A percentile compares a stretch with the other conserved stretches of the same genome.
These are phyloP conservation scores for Russula lepida DNA, from an alignment of 768 basidiomycete genomes.

Conservation along the genomic window DNA sequence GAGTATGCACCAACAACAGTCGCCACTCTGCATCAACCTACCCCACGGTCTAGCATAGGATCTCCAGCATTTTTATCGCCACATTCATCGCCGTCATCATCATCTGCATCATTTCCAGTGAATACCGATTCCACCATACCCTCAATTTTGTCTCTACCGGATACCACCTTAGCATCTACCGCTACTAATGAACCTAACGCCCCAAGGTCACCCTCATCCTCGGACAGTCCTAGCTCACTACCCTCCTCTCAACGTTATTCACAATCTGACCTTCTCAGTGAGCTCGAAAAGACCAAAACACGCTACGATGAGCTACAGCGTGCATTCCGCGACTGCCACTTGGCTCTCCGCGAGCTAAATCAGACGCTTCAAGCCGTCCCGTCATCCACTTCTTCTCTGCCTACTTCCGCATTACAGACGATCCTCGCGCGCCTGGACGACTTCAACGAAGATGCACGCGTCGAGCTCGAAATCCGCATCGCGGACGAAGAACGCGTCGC, in stretches of 20 bases:
- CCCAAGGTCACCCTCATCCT: conserved; percentile 5
- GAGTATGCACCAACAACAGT: neutral
- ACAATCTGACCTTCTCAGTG: conserved; percentile 34
- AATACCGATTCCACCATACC: neutral
- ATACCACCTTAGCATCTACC: conserved; percentile 3
- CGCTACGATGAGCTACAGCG: conserved; percentile 57
- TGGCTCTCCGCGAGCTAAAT: conserved; percentile 53
- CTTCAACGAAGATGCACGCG: conserved; percentile 69
- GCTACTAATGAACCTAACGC: neutral
- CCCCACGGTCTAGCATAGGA: neutral
- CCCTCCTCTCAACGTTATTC: neutral
- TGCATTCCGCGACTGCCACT: conserved; percentile 61
- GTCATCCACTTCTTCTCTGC: conserved; percentile 17
- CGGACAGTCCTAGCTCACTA: neutral
- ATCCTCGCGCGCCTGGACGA: conserved; percentile 61
- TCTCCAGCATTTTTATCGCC: conserved; percentile 11
- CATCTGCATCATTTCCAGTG: neutral
- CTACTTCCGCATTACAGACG: conserved; percentile 33
- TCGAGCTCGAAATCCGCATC: conserved; percentile 73
- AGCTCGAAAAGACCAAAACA: conserved; percentile 36
- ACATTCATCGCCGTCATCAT: neutral
- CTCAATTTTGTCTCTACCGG: neutral
- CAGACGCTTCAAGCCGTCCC: conserved; percentile 25
- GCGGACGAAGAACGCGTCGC: conserved; percentile 62
- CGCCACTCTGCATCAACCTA: conserved; percentile 1